Evolutionary conservation across 208 protist species (phyloP), one percentile per base, ranked within the genome.

Genomic region (Leishmania turanica): DNA sequence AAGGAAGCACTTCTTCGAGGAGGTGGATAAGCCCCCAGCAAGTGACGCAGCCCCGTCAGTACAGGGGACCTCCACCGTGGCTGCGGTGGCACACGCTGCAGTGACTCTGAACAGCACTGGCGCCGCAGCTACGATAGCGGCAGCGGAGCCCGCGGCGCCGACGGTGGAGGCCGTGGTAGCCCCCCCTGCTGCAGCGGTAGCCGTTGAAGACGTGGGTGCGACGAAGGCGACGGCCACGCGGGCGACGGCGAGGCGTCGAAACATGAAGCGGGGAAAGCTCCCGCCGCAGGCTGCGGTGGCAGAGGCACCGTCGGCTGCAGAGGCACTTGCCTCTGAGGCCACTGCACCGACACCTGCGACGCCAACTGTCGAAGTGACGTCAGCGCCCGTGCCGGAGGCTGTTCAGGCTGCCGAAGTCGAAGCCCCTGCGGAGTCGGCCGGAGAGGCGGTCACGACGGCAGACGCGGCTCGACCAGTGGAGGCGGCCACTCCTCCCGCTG

Each of bases 231-330:
- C 51, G 17, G 40, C 70, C 70, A 75, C 47, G 49, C 70, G n/a
- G n/a, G 47, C 47, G 31, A 42, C 9, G n/a, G 27, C 19, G 15
- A 42, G 71, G 4, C 71, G 71, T 24, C 47, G n/a, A n/a, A 60
- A 34, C 71, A 62, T 19, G 51, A 75, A 45, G 31, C 45, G 71
- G n/a, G 71, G 17, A 62, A 73, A 11, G 68, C 68, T 73, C 21
- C 68, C 68, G 11, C 42, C 68, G 45, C 45, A 34, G 68, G 27
- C 42, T 2, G 24, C 68, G 21, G 40, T 73, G 68, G 68, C 42
- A 34, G 68, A 71, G 66, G 66, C 66, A 71, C 66, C 40, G 66
- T 17, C 47, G 47, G 4, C 70, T 11, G 31, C 37, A 24, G n/a
- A 75, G 49, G 21, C 49, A 51, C 31, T 27, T 40, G 1, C n/a